Evolutionary conservation across 345 rosid species (phyloP).

Genomic region (Syzygium grande): DNA sequence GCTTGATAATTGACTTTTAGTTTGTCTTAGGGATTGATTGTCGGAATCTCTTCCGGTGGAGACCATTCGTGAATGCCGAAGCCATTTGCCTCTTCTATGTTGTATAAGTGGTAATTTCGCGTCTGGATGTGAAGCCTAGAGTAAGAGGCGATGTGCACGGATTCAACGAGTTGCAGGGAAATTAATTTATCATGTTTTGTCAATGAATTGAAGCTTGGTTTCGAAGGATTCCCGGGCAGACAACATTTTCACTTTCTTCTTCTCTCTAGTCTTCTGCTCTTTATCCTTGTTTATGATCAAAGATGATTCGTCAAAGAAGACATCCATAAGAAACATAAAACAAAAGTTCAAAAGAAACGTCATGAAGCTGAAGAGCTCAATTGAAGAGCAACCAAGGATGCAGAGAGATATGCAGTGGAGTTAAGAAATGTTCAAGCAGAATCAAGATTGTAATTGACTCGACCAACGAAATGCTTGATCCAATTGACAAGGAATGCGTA

Average conservation of each 20-base stretch:
- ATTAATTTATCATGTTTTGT: neutral
- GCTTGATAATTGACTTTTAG: neutral
- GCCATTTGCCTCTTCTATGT: neutral
- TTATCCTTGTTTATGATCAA: neutral
- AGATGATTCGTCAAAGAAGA: neutral
- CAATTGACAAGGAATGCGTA: neutral
- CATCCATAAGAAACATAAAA: neutral
- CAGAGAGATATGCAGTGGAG: constrained; percentile 14
- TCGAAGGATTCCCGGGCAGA: neutral
- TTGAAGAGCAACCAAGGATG: constrained; percentile 41
- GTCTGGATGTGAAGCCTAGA: neutral
- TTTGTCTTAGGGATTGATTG: neutral
- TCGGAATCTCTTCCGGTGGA: neutral
- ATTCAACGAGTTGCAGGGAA: neutral
- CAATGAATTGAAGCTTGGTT: neutral
- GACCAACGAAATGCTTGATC: neutral
- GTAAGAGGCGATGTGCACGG: neutral
- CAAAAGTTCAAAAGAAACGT: neutral
- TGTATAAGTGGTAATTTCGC: neutral
- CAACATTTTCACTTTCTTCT: neutral
- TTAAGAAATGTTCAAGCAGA: neutral
- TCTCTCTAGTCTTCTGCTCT: neutral
- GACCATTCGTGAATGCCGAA: neutral
- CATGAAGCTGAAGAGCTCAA: constrained; percentile 15
- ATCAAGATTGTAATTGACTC: neutral